Conservation (phyloP, 495 filamentous ascomycete species). For the Podospora comata region DNA sequence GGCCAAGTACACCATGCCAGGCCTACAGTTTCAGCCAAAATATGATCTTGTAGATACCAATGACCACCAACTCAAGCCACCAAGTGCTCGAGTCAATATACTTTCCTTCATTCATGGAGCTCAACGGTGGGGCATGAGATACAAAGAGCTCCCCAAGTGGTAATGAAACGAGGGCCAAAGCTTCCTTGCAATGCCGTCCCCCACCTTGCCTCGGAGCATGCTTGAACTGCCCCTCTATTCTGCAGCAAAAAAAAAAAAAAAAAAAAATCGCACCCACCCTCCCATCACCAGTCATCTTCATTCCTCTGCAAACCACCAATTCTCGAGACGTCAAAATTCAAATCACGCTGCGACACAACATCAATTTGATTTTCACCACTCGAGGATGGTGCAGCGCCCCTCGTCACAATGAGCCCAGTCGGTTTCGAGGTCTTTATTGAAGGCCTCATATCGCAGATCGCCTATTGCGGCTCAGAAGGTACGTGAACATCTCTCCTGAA, state of each 20-base stretch:
- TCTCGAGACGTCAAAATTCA: conserved; percentile 28
- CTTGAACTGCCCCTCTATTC: background rate
- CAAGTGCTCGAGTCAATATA: background rate
- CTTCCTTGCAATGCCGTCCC: background rate
- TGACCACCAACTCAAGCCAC: background rate
- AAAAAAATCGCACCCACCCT: conserved; percentile 2
- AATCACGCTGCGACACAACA: conserved; percentile 20
- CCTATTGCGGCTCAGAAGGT: conserved; percentile 66
- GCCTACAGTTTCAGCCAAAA: background rate
- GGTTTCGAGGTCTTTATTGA: conserved; percentile 69
- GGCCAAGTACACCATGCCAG: background rate
- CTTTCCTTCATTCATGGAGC: background rate
- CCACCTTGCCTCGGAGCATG: conserved; percentile 3
- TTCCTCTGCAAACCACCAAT: conserved; percentile 12
- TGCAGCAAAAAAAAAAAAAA: conserved; percentile 7
- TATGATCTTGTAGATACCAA: background rate
- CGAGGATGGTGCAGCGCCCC: conserved; percentile 27
- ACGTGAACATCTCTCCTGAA: conserved; percentile 35
- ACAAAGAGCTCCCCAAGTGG: background rate
- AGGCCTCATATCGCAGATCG: conserved; percentile 68
- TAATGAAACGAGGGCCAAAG: background rate
- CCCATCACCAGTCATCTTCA: background rate
- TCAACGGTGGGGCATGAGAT: conserved; percentile 4
- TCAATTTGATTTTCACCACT: conserved; percentile 19
- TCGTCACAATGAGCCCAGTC: conserved; percentile 54